Evolutionary conservation across 2,329 filamentous ascomycete genomes (phyloP).

Genomic region (Talaromyces sp.): DNA sequence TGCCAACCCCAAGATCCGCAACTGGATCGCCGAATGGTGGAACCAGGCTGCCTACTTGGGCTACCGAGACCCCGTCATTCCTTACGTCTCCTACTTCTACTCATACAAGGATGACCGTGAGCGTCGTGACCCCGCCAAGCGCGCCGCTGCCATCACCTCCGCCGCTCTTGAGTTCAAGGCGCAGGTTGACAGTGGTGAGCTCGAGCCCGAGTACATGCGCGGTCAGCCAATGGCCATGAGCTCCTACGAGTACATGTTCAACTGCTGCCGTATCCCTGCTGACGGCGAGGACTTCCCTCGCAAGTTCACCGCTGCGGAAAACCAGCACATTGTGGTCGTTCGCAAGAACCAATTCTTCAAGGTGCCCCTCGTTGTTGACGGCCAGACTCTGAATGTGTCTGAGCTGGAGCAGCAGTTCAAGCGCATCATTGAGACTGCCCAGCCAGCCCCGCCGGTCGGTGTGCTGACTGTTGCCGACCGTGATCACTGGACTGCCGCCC

Average conservation of each 20-base stretch:
- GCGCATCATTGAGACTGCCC: constrained; percentile 76
- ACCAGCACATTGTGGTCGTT: constrained; percentile 87
- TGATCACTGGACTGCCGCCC: constrained; percentile 87
- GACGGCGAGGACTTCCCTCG: constrained; percentile 79
- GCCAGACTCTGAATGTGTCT: constrained; percentile 80
- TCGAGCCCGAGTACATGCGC: constrained; percentile 99
- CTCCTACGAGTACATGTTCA: constrained; percentile 99
- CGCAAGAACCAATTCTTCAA: constrained; percentile 99
- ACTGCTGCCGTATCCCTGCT: constrained; percentile 81
- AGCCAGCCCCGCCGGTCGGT: constrained; percentile 73
- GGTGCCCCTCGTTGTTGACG: constrained; percentile 76
- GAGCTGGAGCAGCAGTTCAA: constrained; percentile 91
- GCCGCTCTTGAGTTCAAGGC: constrained; percentile 91
- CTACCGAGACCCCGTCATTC: constrained; percentile 94
- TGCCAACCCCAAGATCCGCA: constrained; percentile 78
- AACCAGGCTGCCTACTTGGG: constrained; percentile 89
- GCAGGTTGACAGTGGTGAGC: constrained; percentile 75
- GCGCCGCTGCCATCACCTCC: constrained; percentile 86
- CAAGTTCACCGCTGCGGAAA: constrained; percentile 73
- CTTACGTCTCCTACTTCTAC: constrained; percentile 99
- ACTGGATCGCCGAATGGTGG: constrained; percentile 99
- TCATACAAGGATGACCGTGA: constrained; percentile 92
- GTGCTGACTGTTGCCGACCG: constrained; percentile 89
- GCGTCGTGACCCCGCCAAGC: constrained; percentile 84
- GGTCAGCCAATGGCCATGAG: constrained; percentile 97